Evolutionary conservation across 2,329 filamentous ascomycete species (phyloP), one percentile per base, ranked within the genome.

Genomic region (Graphilbum fragrans): DNA sequence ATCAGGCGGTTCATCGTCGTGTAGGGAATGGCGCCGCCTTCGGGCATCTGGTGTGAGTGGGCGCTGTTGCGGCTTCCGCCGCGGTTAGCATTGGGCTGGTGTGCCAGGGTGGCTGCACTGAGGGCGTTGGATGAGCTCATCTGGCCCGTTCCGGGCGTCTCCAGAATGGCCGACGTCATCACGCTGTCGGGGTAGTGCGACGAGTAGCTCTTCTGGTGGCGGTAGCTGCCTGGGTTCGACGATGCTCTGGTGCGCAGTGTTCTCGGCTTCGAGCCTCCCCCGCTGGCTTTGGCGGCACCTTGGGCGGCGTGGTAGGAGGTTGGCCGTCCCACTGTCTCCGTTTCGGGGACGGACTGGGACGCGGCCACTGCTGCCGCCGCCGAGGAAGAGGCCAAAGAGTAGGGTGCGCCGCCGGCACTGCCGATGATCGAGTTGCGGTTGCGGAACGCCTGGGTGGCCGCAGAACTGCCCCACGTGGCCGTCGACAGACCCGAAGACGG

Each of bases 281-380:
- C 18, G 17, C 32, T 21, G 22, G 27, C 21, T 2, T 74, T 67
- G 63, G 86, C 79, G n/a, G 86, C 86, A 22, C 78, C 84, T 38
- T 80, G 82, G 12, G 86, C 87, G 34, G 86, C 86, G 29, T 74
- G 64, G 37, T 90, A 66, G 2, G 86, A 86, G 45, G 75, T 79
- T 46, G 74, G 72, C 29, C 59, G 48, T 65, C 63, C 29, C 63
- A 64, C 47, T 63, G 62, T 52, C 12, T 38, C 22, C 22, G 32
- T 5, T n/a, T 6, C 5, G 6, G 7, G 32, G 6, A n/a, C n/a
- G n/a, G 9, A 18, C 25, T 29, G 25, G n/a, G n/a, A n/a, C n/a
- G n/a, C n/a, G n/a, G n/a, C n/a, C n/a, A n/a, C 25, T 29, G 8
- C 25, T 8, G 25, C 25, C 8, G 8, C 14, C 25, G 25, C 25